Conservation (phyloP, 768 basidiomycete genomes). For the Lentinula raphanica region DNA sequence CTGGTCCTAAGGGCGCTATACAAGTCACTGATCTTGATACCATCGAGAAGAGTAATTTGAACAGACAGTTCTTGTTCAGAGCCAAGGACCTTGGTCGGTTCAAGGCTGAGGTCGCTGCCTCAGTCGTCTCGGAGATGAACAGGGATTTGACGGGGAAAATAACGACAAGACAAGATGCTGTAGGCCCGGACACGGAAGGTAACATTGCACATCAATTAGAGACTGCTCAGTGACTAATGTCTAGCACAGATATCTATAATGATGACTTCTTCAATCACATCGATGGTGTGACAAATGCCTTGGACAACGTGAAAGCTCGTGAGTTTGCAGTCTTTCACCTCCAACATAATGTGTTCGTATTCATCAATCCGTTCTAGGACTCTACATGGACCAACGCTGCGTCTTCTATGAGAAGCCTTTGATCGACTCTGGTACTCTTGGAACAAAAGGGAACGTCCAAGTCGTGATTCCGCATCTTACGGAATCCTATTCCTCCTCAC, state of each 20-base stretch:
- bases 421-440: slow-evolving; percentile 95
- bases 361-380: slow-evolving; percentile 41
- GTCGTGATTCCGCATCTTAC: slow-evolving; percentile 91
- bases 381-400: slow-evolving; percentile 98
- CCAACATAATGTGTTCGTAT: neutral
- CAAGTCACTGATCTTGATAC: slow-evolving; percentile 97
- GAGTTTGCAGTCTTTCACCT: slow-evolving; percentile 23
- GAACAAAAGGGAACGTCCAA: slow-evolving; percentile 97
- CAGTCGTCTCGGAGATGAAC: slow-evolving; percentile 94
- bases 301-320: slow-evolving; percentile 97
- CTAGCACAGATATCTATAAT: slow-evolving; percentile 68
- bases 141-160: slow-evolving; percentile 85
- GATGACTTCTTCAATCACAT: slow-evolving; percentile 83
- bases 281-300: slow-evolving; percentile 94
- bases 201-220: slow-evolving; percentile 23
- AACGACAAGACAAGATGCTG: slow-evolving; percentile 83
- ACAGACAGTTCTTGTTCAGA: slow-evolving; percentile 96
- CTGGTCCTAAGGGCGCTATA: slow-evolving; percentile 72
- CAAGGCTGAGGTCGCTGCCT: slow-evolving; percentile 91
- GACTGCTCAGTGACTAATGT: slow-evolving; percentile 8
- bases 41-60: slow-evolving; percentile 98
- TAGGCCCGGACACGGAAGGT: slow-evolving; percentile 93
- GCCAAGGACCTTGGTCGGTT: slow-evolving; percentile 95
- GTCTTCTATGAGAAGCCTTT: slow-evolving; percentile 95
- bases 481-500: slow-evolving; percentile 95